Percentiles rank a stretch among this genome's conserved stretches.
Conservation (phyloP, 352 stramenopile species). For the Globisporangium lucens region DNA sequence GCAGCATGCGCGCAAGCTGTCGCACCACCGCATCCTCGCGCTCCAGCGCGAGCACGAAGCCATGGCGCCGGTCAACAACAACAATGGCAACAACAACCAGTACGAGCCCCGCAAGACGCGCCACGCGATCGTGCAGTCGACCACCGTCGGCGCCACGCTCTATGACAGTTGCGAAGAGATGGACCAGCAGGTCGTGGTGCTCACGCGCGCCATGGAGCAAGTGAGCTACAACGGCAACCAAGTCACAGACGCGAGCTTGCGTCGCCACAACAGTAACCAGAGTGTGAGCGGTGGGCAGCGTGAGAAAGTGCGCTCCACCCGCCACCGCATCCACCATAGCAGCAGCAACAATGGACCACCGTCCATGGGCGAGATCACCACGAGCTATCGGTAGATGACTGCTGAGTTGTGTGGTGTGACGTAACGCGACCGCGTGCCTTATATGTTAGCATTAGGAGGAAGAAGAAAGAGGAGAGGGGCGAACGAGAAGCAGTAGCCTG, state of each 20-base stretch:
- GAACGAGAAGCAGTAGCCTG: background rate
- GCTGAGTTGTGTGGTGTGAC: background rate
- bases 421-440: background rate
- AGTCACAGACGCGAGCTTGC: constrained; percentile 4
- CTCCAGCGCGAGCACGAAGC: constrained; percentile 61
- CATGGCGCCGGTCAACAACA: constrained; percentile 25
- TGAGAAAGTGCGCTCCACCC: background rate
- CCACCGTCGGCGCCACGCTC: constrained; percentile 1
- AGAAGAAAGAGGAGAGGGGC: background rate
- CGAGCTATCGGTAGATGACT: constrained; percentile 3
- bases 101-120: constrained; percentile 4
- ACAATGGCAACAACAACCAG: constrained; percentile 24
- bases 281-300: background rate
- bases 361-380: constrained; percentile 2
- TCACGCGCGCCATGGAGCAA: constrained; percentile 12
- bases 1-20: constrained; percentile 67
- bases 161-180: constrained; percentile 1
- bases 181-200: constrained; percentile 16
- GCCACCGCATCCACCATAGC: background rate
- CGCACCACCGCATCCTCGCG: constrained; percentile 57
- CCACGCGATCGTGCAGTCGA: constrained; percentile 1
- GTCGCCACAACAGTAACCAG: constrained; percentile 8
- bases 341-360: background rate
- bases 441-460: background rate
- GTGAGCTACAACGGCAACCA: constrained; percentile 5